Evolutionary conservation across 192 early-diverging fungal genomes (phyloP).

Genomic region (Gamsiella multidivaricata): DNA sequence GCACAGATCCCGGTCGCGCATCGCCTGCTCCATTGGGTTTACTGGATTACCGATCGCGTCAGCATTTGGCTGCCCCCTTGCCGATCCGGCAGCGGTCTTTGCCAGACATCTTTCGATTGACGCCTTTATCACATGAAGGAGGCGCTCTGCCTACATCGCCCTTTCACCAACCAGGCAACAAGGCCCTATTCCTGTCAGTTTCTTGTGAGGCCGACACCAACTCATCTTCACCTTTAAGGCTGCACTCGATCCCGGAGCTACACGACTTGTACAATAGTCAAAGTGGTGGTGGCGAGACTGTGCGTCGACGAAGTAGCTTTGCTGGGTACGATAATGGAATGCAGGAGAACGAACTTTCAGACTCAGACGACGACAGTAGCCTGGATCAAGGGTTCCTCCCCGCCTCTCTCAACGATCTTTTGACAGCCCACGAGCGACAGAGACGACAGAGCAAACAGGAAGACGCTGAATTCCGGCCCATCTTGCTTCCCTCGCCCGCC

Average conservation of each 20-base stretch:
- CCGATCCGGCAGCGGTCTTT: slow-evolving; percentile 57
- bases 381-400: slow-evolving; percentile 57
- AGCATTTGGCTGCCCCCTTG: slow-evolving; percentile 55
- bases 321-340: slow-evolving; percentile 17
- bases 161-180: slow-evolving; percentile 44
- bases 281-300: background rate
- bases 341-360: slow-evolving; percentile 27
- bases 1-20: background rate
- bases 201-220: slow-evolving; percentile 43
- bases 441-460: slow-evolving; percentile 56
- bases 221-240: slow-evolving; percentile 43
- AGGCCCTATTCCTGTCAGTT: slow-evolving; percentile 49
- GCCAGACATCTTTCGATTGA: slow-evolving; percentile 54
- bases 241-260: slow-evolving; percentile 57
- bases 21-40: background rate
- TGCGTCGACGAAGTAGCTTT: slow-evolving; percentile 14
- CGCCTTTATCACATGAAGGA: slow-evolving; percentile 20
- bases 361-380: slow-evolving; percentile 52
- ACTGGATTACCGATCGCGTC: slow-evolving; percentile 11
- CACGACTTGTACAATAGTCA: slow-evolving; percentile 23
- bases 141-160: slow-evolving; percentile 34
- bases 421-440: slow-evolving; percentile 61
- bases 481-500: slow-evolving; percentile 26
- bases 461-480: slow-evolving; percentile 11
- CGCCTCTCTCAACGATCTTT: slow-evolving; percentile 63